Evolutionary conservation across 768 basidiomycete species (phyloP).

Genomic region (Pleurotus cornucopiae): DNA sequence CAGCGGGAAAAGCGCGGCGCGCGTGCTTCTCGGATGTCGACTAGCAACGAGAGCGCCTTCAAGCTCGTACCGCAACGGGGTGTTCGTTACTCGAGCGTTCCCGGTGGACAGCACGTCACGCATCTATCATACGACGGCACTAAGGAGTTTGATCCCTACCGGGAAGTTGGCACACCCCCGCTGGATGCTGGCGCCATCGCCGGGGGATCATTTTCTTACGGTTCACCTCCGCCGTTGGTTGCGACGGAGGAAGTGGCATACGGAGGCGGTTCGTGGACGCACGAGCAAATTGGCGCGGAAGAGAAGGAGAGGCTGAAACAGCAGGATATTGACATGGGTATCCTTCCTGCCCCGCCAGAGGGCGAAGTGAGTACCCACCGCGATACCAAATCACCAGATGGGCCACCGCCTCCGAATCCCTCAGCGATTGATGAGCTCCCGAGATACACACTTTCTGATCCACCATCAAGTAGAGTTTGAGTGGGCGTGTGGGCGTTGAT

Average conservation of each 20-base stretch:
- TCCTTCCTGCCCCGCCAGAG: background rate
- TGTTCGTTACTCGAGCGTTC: conserved; percentile 22
- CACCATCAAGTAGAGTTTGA: background rate
- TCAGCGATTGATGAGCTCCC: background rate
- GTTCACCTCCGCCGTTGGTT: conserved; percentile 10
- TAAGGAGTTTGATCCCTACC: conserved; percentile 37
- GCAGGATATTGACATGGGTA: conserved; percentile 5
- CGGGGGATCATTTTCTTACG: conserved; percentile 9
- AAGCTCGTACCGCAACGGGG: conserved; percentile 22
- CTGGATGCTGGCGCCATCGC: conserved; percentile 1
- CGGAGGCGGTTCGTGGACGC: conserved; percentile 33
- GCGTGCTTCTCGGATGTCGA: conserved; percentile 29
- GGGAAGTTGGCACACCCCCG: conserved; percentile 19
- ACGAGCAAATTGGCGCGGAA: conserved; percentile 25
- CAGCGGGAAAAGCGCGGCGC: conserved; percentile 43
- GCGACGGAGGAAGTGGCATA: conserved; percentile 25
- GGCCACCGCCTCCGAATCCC: background rate
- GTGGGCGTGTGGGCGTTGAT: background rate
- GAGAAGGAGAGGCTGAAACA: conserved; percentile 22
- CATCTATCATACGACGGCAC: conserved; percentile 9
- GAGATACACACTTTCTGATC: conserved; percentile 4
- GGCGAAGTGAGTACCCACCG: background rate
- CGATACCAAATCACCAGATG: background rate
- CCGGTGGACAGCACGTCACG: conserved; percentile 12
- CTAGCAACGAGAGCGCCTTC: conserved; percentile 29